Base-by-base conservation (phyloP, 352 stramenopile species). In the Pythium dissotocum region DNA sequence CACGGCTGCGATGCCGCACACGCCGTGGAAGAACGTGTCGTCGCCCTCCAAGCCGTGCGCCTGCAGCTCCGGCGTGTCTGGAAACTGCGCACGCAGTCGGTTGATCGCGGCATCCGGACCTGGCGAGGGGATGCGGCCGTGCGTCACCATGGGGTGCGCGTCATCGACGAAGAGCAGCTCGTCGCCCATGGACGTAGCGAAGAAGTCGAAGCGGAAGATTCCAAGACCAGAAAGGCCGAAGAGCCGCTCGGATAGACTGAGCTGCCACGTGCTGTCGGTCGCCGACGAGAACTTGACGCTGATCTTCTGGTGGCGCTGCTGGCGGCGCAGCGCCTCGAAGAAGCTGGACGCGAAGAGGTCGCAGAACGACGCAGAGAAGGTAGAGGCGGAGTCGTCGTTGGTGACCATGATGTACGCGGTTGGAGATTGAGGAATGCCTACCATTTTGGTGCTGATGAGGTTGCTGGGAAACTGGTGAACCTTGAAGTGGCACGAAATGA, bases 251-350 rank as follows among this genome's bases (percentile, higher is more conserved):
- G 61, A 49, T 7, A 69, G 46, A 26, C 56, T 69, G 55, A 69
- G 9, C 48, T 69, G 67, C 61, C 60, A 73, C 44, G 54, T n/a
- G 56, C 67, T 59, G 21, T 54, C 48, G 18, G 33, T 44, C n/a
- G 46, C 32, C 13, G 59, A 28, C 18, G n/a, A 6, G 49, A 65
- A 69, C 28, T 55, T 51, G 24, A n/a, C 13, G 14, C 46, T 63
- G 55, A 73, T 65, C 55, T 61, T 65, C 35, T 58, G 44, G 30
- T 73, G 61, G 32, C 67, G 67, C 26, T 48, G 44, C 56, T 73
- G 67, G 40, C 60, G 60, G 28, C 67, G 67, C 67, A 66, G 60
- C 46, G 48, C 67, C 46, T 69, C 67, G 18, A 65, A 63, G 67
- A 69, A 73, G 21, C 36, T 52, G 46, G 54, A 62, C 26, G 61